A percentile compares a stretch with the other conserved stretches of the same genome.
Evolutionary conservation across 2,329 filamentous ascomycete genomes (phyloP).

Genomic region (Pezicula carpinea): DNA sequence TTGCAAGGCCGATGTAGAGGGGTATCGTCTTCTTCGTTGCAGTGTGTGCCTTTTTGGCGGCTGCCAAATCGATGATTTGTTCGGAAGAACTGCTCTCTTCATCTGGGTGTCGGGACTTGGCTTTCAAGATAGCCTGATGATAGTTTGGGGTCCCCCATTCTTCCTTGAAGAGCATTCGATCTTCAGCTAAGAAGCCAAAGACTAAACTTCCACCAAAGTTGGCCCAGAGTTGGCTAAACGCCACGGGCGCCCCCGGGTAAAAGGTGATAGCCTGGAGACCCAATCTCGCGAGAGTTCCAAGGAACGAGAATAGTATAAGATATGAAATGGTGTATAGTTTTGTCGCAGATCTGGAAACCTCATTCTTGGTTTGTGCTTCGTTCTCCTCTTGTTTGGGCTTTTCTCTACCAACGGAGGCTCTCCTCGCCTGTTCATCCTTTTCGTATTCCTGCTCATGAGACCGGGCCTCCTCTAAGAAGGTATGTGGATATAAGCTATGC

Average conservation of each 20-base stretch:
- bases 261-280: slow-evolving; percentile 75
- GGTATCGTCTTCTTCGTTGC: slow-evolving; percentile 80
- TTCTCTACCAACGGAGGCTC: not conserved
- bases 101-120: slow-evolving; percentile 30
- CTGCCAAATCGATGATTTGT: slow-evolving; percentile 32
- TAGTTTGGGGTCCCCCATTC: slow-evolving; percentile 53
- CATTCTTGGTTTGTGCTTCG: slow-evolving; percentile 5
- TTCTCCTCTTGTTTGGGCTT: slow-evolving; percentile 7
- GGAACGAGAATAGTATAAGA: slow-evolving; percentile 77
- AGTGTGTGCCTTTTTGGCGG: slow-evolving; percentile 52
- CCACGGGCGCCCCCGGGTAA: slow-evolving; percentile 72
- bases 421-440: not conserved
- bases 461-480: slow-evolving; percentile 34
- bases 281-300: slow-evolving; percentile 79
- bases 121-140: slow-evolving; percentile 31
- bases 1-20: slow-evolving; percentile 80
- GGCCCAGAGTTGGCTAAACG: slow-evolving; percentile 76
- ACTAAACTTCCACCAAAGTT: slow-evolving; percentile 78
- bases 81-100: slow-evolving; percentile 31
- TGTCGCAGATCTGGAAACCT: slow-evolving; percentile 47
- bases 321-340: slow-evolving; percentile 72
- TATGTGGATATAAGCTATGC: slow-evolving; percentile 31
- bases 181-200: slow-evolving; percentile 82
- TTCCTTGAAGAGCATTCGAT: slow-evolving; percentile 67
- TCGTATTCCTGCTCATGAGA: slow-evolving; percentile 15